Percentiles rank a stretch among this genome's conserved stretches.
phyloP scores from a whole-genome alignment of 768 basidiomycete species.

The Tubosaeta sp. region DNA sequence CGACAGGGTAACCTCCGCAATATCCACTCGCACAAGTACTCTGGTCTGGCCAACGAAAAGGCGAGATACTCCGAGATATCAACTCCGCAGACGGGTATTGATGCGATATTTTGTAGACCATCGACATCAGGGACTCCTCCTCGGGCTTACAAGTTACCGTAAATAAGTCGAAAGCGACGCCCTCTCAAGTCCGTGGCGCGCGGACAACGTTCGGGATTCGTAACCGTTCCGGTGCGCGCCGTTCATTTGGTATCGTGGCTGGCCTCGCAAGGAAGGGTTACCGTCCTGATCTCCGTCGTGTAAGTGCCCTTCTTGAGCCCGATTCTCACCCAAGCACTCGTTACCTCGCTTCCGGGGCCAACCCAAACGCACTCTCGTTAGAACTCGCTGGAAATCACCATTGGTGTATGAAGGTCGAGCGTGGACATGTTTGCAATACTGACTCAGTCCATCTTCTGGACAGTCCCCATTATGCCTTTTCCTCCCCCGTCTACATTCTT shows the following conservation, averaged over 20 bases:
- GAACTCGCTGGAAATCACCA: slow-evolving; percentile 79
- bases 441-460: slow-evolving; percentile 22
- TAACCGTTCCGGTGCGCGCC: slow-evolving; percentile 65
- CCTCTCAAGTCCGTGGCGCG: slow-evolving; percentile 46
- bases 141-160: slow-evolving; percentile 58
- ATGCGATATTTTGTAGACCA: slow-evolving; percentile 43
- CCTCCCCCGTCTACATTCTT: slow-evolving; percentile 27
- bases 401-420: slow-evolving; percentile 77
- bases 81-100: not conserved
- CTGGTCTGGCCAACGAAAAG: slow-evolving; percentile 83
- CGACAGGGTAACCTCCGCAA: slow-evolving; percentile 79
- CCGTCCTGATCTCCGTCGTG: slow-evolving; percentile 72
- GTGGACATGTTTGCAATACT: slow-evolving; percentile 93
- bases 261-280: slow-evolving; percentile 61
- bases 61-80: slow-evolving; percentile 31
- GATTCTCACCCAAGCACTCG: not conserved
- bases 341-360: slow-evolving; percentile 1
- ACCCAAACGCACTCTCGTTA: slow-evolving; percentile 73
- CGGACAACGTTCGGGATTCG: slow-evolving; percentile 53
- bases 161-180: slow-evolving; percentile 59
- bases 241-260: slow-evolving; percentile 62
- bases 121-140: slow-evolving; percentile 55
- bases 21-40: slow-evolving; percentile 90
- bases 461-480: slow-evolving; percentile 15
- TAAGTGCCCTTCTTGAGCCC: slow-evolving; percentile 39